Conservation (phyloP, 2,329 filamentous ascomycete species). For the Xylariaceae sp. region DNA sequence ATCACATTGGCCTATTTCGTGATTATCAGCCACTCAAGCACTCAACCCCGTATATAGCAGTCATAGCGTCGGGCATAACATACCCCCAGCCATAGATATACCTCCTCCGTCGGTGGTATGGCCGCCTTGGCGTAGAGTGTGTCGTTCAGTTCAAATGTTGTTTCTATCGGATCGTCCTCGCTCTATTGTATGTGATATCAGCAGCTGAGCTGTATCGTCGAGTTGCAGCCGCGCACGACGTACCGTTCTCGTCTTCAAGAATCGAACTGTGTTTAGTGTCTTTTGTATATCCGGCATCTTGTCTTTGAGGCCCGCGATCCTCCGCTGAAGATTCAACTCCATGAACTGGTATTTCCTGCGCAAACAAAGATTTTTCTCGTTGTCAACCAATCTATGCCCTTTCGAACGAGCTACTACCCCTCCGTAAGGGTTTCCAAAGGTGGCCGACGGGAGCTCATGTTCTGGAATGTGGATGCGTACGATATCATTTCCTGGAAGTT, state of each 20-base stretch:
- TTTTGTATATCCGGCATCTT: conserved; percentile 98
- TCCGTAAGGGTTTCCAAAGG: no score
- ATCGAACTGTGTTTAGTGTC: conserved; percentile 85
- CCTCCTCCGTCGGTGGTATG: conserved; percentile 78
- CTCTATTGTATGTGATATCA: conserved; percentile 29
- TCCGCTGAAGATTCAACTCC: conserved; percentile 86
- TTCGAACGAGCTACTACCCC: no score
- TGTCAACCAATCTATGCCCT: conserved; percentile 2
- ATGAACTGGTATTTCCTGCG: conserved; percentile 98
- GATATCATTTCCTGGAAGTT: conserved; percentile 93
- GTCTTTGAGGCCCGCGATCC: conserved; percentile 75
- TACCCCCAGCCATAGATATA: conserved; percentile 95
- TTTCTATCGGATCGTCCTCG: conserved; percentile 69
- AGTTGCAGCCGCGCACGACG: neutral
- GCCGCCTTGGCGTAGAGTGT: conserved; percentile 87
- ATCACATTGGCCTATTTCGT: conserved; percentile 78
- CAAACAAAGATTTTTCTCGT: conserved; percentile 14
- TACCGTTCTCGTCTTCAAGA: conserved; percentile 73
- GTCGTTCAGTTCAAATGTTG: conserved; percentile 94
- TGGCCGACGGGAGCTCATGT: no score
- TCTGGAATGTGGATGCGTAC: conserved; percentile 43
- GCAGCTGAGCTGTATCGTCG: neutral
- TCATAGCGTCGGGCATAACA: conserved; percentile 24
- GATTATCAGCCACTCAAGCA: conserved; percentile 1
- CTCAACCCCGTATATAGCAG: neutral